These are phyloP conservation scores for Saccharum spontaneum DNA, from an alignment of 176 grass and related monocot genomes.

Conservation along the genomic window DNA sequence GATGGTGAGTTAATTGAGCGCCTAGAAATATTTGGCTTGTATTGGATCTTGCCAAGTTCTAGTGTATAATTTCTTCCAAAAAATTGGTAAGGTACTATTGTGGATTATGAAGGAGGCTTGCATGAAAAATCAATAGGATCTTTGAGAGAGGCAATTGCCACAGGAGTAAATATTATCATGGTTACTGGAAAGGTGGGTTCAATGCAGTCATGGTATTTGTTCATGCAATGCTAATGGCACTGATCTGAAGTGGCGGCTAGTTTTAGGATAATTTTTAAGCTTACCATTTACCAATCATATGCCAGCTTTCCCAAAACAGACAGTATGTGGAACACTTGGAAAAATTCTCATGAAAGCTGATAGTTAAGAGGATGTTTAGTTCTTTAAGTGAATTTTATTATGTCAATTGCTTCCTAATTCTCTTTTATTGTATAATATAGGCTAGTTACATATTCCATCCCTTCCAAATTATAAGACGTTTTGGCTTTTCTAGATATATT, in stretches of 20 bases:
- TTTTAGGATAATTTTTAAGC: neutral
- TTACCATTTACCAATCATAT: constrained; percentile 1
- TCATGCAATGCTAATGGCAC: constrained; percentile 16
- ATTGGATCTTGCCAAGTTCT: constrained; percentile 27
- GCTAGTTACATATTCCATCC: neutral
- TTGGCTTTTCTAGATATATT: too few species aligned
- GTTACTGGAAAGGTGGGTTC: constrained; percentile 76
- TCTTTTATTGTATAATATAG: neutral
- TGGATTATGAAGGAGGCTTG: constrained; percentile 51
- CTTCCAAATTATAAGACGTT: too few species aligned
- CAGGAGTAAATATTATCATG: constrained; percentile 64
- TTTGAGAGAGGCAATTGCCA: constrained; percentile 65
- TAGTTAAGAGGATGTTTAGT: constrained; percentile 14
- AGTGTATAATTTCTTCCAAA: constrained; percentile 35
- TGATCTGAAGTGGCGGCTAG: constrained; percentile 8
- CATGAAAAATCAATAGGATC: constrained; percentile 48
- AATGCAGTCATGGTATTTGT: constrained; percentile 20
- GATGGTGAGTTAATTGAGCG: constrained; percentile 67
- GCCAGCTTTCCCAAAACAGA: neutral
- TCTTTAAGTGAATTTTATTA: constrained; percentile 5
- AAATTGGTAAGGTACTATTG: constrained; percentile 54
- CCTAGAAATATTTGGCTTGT: constrained; percentile 15
- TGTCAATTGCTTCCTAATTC: constrained; percentile 29
- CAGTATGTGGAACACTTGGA: neutral
- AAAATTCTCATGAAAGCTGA: constrained; percentile 14